Evolutionary conservation across 306 rosid species (phyloP).

Genomic region (Sindora glabra): DNA sequence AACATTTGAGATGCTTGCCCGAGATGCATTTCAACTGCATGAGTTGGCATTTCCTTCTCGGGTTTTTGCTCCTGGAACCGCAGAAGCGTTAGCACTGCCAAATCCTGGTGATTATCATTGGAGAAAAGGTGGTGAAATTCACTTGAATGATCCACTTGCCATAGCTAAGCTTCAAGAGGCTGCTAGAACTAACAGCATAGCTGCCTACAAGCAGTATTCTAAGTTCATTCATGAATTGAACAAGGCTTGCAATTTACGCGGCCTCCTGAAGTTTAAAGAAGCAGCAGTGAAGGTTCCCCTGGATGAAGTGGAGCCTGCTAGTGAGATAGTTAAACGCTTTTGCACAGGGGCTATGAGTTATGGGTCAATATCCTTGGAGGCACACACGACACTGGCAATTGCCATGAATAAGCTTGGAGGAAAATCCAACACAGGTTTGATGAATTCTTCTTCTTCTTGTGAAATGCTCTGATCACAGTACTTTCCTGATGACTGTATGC

Average conservation of each 20-base stretch:
- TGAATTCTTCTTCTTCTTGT: no score
- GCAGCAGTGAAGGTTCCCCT: constrained; percentile 46
- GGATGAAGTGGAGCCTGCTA: constrained; percentile 91
- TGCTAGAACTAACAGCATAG: constrained; percentile 78
- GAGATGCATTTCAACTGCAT: constrained; percentile 69
- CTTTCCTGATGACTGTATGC: constrained; percentile 1
- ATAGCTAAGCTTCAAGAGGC: constrained; percentile 97
- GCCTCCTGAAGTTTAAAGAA: constrained; percentile 77
- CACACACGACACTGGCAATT: constrained; percentile 79
- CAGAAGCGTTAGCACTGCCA: constrained; percentile 88
- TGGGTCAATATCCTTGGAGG: constrained; percentile 96
- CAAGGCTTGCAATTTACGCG: constrained; percentile 91
- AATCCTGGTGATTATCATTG: constrained; percentile 99
- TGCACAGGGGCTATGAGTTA: constrained; percentile 99
- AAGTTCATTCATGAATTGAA: constrained; percentile 78
- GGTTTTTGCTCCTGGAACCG: constrained; percentile 73
- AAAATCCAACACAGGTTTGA: constrained; percentile 95
- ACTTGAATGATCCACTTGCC: constrained; percentile 91
- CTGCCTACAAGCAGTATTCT: constrained; percentile 83
- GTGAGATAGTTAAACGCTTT: constrained; percentile 93
- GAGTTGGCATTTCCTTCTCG: constrained; percentile 88
- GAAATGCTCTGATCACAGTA: background rate
- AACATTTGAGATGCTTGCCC: constrained; percentile 87
- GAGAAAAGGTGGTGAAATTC: constrained; percentile 99
- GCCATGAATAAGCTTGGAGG: constrained; percentile 97